Percentiles rank a stretch among this genome's conserved stretches.
Evolutionary conservation across 805 yeast genomes (phyloP).

Genomic region (Cyberlindnera americana): DNA sequence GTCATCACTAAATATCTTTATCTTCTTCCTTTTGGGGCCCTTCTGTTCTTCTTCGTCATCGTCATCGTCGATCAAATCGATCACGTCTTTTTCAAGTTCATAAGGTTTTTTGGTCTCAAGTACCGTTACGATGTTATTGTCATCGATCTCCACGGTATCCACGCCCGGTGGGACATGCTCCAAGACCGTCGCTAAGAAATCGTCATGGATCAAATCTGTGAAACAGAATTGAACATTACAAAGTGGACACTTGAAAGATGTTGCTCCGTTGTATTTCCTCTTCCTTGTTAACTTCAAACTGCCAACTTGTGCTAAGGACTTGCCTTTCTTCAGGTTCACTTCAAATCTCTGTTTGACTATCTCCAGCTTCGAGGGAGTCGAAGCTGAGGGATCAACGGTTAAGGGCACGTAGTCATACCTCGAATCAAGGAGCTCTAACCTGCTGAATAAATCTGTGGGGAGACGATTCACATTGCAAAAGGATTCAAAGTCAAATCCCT

Average conservation of each 20-base stretch:
- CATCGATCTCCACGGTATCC: conserved; percentile 17
- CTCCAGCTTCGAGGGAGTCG: no score
- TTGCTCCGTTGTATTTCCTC: conserved; percentile 1
- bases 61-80: conserved; percentile 8
- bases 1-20: conserved; percentile 13
- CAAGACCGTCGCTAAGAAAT: conserved; percentile 17
- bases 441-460: not conserved
- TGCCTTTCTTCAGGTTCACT: conserved; percentile 4
- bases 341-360: conserved; percentile 7
- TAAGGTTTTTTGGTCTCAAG: conserved; percentile 5
- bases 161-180: conserved; percentile 1
- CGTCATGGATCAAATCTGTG: conserved; percentile 20
- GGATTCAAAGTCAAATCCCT: conserved; percentile 17
- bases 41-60: conserved; percentile 2
- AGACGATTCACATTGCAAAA: conserved; percentile 14
- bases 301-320: not conserved
- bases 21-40: conserved; percentile 1
- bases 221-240: conserved; percentile 14
- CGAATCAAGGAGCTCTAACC: conserved; percentile 3
- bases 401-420: conserved; percentile 2
- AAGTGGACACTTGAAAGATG: conserved; percentile 19
- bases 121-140: conserved; percentile 9
- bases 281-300: conserved; percentile 13
- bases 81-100: conserved; percentile 5
- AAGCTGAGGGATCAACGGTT: not conserved